Evolutionary conservation across 257 asterid species (phyloP).

Genomic region (Ilex asprella): DNA sequence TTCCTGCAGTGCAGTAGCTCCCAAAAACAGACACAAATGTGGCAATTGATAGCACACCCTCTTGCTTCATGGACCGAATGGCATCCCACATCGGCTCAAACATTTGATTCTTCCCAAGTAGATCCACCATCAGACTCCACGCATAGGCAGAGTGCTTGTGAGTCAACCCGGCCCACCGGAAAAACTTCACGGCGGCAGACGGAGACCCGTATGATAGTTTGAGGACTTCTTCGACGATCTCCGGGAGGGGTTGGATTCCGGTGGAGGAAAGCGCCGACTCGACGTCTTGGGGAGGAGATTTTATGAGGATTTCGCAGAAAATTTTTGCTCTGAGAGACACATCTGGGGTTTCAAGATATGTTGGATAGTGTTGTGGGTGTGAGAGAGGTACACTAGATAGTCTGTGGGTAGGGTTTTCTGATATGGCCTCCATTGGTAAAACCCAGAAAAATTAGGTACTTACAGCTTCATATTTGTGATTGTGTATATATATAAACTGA

Average conservation of each 20-base stretch:
- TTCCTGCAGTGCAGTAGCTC: constrained; percentile 49
- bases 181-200: constrained; percentile 49
- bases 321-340: constrained; percentile 31
- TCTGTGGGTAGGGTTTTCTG: not conserved
- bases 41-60: constrained; percentile 46
- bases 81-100: constrained; percentile 87
- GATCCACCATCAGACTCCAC: constrained; percentile 71
- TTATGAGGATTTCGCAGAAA: constrained; percentile 46
- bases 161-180: constrained; percentile 54
- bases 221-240: constrained; percentile 45
- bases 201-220: constrained; percentile 48
- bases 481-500: too few relatives aligned
- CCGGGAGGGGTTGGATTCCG: constrained; percentile 42
- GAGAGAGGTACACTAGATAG: not conserved
- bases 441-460: not conserved
- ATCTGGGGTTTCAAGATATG: constrained; percentile 25
- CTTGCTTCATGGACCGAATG: constrained; percentile 60
- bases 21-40: constrained; percentile 65
- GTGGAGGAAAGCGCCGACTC: constrained; percentile 42
- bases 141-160: constrained; percentile 39
- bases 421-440: not conserved
- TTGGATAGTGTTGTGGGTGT: constrained; percentile 20
- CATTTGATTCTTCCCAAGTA: constrained; percentile 59
- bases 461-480: too few relatives aligned
- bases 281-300: constrained; percentile 31